Percentiles rank a stretch among this genome's conserved stretches.
Evolutionary conservation across 2,329 filamentous ascomycete genomes (phyloP).

Genomic region (Pseudogymnoascus sp.): DNA sequence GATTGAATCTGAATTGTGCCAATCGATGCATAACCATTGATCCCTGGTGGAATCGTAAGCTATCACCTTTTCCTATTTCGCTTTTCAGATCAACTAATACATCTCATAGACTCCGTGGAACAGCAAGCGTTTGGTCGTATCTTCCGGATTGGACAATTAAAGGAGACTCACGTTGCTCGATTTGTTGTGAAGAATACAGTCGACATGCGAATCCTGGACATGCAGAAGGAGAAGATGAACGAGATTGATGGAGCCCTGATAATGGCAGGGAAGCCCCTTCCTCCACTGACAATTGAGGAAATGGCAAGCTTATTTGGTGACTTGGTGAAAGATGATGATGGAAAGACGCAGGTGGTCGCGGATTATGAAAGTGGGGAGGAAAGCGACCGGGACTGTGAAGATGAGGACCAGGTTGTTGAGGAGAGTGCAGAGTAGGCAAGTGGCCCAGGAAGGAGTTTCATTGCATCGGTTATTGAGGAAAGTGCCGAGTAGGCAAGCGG

Average conservation of each 20-base stretch:
- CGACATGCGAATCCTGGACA: conserved; percentile 46
- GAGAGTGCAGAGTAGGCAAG: neutral
- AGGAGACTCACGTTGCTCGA: conserved; percentile 51
- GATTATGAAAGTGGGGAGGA: conserved; percentile 21
- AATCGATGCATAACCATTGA: conserved; percentile 38
- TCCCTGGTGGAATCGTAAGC: conserved; percentile 29
- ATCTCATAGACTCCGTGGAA: conserved; percentile 34
- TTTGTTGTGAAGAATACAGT: conserved; percentile 50
- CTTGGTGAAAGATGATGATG: conserved; percentile 31
- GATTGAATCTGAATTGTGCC: conserved; percentile 53
- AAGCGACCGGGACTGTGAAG: conserved; percentile 6
- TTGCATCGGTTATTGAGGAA: neutral
- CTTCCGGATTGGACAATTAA: conserved; percentile 56
- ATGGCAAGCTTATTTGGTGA: conserved; percentile 41
- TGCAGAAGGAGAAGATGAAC: conserved; percentile 51
- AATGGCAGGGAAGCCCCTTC: conserved; percentile 15
- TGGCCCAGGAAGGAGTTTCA: neutral
- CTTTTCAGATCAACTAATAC: neutral
- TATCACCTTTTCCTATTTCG: neutral
- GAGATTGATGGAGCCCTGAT: conserved; percentile 33
- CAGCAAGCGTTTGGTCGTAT: conserved; percentile 57
- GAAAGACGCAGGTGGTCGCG: conserved; percentile 21
- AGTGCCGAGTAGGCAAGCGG: neutral
- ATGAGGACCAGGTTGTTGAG: neutral
- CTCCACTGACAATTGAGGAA: conserved; percentile 28